Conservation (phyloP, 2,329 filamentous ascomycete species). For the Beauveria asiatica region DNA sequence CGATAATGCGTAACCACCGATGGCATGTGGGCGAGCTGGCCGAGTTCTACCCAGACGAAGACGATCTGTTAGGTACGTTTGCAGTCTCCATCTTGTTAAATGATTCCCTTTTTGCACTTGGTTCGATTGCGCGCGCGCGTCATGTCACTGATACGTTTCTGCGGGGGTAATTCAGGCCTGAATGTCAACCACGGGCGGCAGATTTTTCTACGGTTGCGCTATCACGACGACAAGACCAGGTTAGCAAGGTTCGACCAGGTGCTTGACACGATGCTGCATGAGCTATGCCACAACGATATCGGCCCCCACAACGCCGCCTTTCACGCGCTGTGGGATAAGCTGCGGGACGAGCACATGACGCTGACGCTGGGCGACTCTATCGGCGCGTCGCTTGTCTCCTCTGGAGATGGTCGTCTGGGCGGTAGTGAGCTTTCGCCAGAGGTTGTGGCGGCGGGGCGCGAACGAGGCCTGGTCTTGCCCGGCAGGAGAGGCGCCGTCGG, state of each 20-base stretch:
- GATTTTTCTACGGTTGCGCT: conserved; percentile 75
- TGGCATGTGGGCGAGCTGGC: conserved; percentile 74
- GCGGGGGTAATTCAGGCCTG: conserved; percentile 40
- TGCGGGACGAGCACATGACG: conserved; percentile 75
- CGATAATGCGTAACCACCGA: conserved; percentile 79
- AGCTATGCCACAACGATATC: conserved; percentile 80
- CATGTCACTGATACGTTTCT: too few species aligned
- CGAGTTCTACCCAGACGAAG: conserved; percentile 75
- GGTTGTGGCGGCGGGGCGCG: conserved; percentile 39
- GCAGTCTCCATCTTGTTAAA: neutral
- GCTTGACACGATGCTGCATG: conserved; percentile 87
- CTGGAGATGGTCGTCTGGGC: conserved; percentile 64
- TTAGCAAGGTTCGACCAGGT: conserved; percentile 77
- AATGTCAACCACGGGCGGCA: conserved; percentile 70
- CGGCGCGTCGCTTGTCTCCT: conserved; percentile 78
- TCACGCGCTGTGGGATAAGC: conserved; percentile 78
- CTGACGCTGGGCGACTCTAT: conserved; percentile 77
- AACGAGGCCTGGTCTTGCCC: conserved; percentile 59
- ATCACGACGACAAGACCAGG: conserved; percentile 62
- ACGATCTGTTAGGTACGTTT: conserved; percentile 57
- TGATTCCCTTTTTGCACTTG: neutral
- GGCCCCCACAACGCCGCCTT: conserved; percentile 79
- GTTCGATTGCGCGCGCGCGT: too few species aligned
- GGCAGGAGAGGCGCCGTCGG: neutral
- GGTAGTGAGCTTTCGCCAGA: conserved; percentile 29